phyloP scores from a whole-genome alignment of 2,329 filamentous ascomycete species.

The Ophiostoma himal-ulmi region DNA sequence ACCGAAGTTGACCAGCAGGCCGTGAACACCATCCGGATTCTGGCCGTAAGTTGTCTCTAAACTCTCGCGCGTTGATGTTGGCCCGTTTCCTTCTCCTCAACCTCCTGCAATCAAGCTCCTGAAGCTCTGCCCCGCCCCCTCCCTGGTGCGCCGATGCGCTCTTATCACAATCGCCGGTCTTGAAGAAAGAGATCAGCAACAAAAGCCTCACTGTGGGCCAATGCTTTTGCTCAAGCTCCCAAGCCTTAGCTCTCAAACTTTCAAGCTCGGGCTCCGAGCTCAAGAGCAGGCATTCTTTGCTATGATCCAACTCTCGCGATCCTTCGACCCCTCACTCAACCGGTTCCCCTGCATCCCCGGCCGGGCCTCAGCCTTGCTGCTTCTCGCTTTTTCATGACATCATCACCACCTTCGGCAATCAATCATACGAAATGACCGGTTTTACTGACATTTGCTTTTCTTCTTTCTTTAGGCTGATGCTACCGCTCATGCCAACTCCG shows the following conservation, averaged over 20 bases:
- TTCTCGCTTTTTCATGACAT: slow-evolving; percentile 18
- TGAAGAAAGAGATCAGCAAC: background rate
- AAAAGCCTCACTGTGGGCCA: background rate
- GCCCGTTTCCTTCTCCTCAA: background rate
- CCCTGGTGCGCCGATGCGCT: slow-evolving; percentile 6
- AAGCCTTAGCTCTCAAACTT: background rate
- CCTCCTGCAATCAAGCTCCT: background rate
- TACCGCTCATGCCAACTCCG: slow-evolving; percentile 90
- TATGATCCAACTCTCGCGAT: background rate
- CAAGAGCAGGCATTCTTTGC: no score
- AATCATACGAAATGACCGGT: slow-evolving; percentile 1
- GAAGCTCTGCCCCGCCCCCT: slow-evolving; percentile 26
- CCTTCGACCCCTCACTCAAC: background rate
- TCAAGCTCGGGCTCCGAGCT: background rate
- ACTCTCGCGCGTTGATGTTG: background rate
- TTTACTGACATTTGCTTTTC: slow-evolving; percentile 15
- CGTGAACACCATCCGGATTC: slow-evolving; percentile 95
- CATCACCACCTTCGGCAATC: slow-evolving; percentile 1
- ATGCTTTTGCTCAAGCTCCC: background rate
- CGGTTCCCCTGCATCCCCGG: no score
- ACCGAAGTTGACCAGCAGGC: slow-evolving; percentile 80
- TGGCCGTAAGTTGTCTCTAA: slow-evolving; percentile 68
- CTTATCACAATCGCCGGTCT: slow-evolving; percentile 14
- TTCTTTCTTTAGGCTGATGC: slow-evolving; percentile 74
- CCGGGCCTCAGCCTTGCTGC: slow-evolving; percentile 3